These are phyloP conservation scores for Tetramitus jugosus DNA, from an alignment of 208 protist genomes.

Conservation along the genomic window DNA sequence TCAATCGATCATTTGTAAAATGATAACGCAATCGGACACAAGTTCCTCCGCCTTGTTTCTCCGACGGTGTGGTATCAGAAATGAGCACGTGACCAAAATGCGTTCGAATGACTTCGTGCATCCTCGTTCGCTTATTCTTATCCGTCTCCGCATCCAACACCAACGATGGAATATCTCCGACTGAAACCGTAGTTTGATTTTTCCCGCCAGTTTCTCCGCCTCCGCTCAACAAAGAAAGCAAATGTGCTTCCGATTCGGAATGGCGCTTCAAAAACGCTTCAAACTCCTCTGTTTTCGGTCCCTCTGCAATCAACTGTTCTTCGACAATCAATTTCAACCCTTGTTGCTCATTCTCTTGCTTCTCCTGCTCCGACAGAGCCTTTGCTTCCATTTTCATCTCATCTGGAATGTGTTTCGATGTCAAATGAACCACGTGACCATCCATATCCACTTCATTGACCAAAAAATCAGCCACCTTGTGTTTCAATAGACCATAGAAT, in stretches of 20 bases:
- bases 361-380: not conserved
- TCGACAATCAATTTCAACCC: not conserved
- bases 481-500: constrained; percentile 38
- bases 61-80: not conserved
- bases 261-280: not conserved
- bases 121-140: not conserved
- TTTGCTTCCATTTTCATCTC: not conserved
- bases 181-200: not conserved
- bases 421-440: constrained; percentile 30
- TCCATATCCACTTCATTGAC: constrained; percentile 38
- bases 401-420: not conserved
- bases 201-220: not conserved
- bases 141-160: not conserved
- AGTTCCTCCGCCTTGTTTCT: too few relatives aligned
- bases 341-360: not conserved
- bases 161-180: not conserved
- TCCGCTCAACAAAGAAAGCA: not conserved
- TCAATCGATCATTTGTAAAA: not conserved
- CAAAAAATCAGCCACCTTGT: constrained; percentile 44
- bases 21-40: too few relatives aligned
- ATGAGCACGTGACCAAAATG: not conserved
- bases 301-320: not conserved
- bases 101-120: not conserved
- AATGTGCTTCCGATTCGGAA: not conserved
- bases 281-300: not conserved